Conservation (phyloP, 805 yeast genomes). For the Suhomyces sp. region DNA sequence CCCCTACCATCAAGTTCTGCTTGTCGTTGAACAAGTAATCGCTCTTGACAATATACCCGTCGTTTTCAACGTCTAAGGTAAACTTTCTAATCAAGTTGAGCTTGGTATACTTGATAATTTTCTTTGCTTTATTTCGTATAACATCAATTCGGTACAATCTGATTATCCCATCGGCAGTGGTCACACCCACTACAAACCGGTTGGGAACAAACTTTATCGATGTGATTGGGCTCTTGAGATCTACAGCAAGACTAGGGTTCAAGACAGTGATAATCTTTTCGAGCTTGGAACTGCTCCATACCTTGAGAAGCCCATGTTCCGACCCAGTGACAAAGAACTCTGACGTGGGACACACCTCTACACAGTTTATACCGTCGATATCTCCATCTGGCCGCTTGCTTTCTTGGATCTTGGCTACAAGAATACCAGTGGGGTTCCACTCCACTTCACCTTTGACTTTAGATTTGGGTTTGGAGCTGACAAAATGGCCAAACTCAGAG, state of each 20-base stretch:
- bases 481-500: constrained; percentile 58
- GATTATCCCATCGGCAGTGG: constrained; percentile 46
- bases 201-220: constrained; percentile 50
- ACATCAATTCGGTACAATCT: constrained; percentile 37
- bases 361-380: constrained; percentile 45
- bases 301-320: constrained; percentile 62
- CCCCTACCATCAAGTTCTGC: constrained; percentile 43
- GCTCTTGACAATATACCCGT: constrained; percentile 44
- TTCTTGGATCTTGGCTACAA: constrained; percentile 64
- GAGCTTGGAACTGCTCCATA: constrained; percentile 74
- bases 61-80: constrained; percentile 27
- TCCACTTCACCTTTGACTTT: constrained; percentile 4
- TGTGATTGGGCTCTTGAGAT: constrained; percentile 49
- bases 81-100: constrained; percentile 39
- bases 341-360: constrained; percentile 59
- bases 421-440: constrained; percentile 42
- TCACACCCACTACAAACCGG: constrained; percentile 57
- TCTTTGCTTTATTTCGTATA: constrained; percentile 30
- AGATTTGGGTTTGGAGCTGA: background rate
- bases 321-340: constrained; percentile 76
- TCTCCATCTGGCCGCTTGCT: constrained; percentile 43
- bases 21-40: constrained; percentile 39
- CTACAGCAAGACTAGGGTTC: constrained; percentile 42
- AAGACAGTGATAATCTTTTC: constrained; percentile 58
- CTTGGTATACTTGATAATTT: constrained; percentile 26